Evolutionary conservation across 371 early-diverging fungal species (phyloP).

Genomic region (Rhizopus microsporus): DNA sequence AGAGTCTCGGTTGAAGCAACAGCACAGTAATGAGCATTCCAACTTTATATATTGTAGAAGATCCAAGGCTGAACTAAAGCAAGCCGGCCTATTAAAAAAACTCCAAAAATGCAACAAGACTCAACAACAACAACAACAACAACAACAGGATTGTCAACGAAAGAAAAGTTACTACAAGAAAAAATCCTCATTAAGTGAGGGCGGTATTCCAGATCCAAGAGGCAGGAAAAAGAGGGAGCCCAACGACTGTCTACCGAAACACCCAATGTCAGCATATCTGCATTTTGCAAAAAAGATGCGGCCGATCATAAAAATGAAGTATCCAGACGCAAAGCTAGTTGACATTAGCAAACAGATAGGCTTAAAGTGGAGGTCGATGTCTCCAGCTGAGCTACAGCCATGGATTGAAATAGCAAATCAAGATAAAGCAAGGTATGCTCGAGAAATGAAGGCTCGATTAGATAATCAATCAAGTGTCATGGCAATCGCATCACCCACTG

Average conservation of each 20-base stretch:
- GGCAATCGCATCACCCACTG: constrained; percentile 3
- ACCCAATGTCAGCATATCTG: constrained; percentile 78
- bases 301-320: constrained; percentile 54
- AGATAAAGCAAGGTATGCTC: constrained; percentile 76
- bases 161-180: constrained; percentile 10
- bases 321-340: constrained; percentile 61
- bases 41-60: constrained; percentile 66
- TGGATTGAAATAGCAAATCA: constrained; percentile 65
- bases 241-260: constrained; percentile 74
- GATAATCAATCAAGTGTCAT: neutral
- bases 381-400: constrained; percentile 49
- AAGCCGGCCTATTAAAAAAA: constrained; percentile 44
- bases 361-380: constrained; percentile 62
- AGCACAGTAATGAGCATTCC: constrained; percentile 59
- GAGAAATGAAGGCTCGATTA: constrained; percentile 54
- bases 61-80: constrained; percentile 62
- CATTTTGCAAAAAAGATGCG: constrained; percentile 67
- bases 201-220: constrained; percentile 38
- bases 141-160: constrained; percentile 4
- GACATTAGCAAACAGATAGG: constrained; percentile 69
- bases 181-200: constrained; percentile 25
- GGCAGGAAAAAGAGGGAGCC: constrained; percentile 66
- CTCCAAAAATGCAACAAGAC: constrained; percentile 9
- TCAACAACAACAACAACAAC: constrained; percentile 7
- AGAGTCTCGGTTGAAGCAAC: constrained; percentile 58